Conservation (phyloP, 108 stramenopile species). For the Pinguiococcus pyrenoidosus region DNA sequence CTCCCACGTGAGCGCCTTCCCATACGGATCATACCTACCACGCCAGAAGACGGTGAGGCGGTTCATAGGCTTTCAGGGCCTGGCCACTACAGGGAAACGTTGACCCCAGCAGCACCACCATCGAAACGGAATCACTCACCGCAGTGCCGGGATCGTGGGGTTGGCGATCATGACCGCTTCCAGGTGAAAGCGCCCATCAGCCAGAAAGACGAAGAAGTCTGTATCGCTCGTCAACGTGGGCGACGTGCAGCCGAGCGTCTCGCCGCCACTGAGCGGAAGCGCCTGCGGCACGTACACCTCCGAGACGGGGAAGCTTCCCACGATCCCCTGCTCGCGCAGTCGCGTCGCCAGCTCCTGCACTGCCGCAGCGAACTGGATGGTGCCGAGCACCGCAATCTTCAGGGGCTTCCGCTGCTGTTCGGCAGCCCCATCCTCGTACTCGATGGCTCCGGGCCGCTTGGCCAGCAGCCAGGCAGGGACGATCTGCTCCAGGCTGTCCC, state of each 20-base stretch:
- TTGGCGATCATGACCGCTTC: constrained; percentile 93
- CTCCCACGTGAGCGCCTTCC: constrained; percentile 74
- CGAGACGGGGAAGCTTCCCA: constrained; percentile 21
- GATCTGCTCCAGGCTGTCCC: background rate
- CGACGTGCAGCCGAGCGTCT: constrained; percentile 94
- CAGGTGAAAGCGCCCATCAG: constrained; percentile 96
- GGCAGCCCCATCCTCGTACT: constrained; percentile 7
- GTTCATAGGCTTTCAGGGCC: no score
- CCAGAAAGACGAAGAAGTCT: constrained; percentile 73
- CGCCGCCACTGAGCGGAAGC: constrained; percentile 42
- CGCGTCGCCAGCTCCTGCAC: constrained; percentile 47
- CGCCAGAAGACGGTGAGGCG: no score
- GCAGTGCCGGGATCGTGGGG: constrained; percentile 61
- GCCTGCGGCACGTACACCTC: constrained; percentile 35
- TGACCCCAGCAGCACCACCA: no score
- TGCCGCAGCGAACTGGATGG: constrained; percentile 75
- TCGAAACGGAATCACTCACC: no score
- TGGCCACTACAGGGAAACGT: no score
- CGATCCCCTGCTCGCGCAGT: constrained; percentile 19
- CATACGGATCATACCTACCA: constrained; percentile 96
- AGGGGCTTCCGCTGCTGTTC: background rate
- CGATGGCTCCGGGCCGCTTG: background rate
- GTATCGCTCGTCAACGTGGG: constrained; percentile 48
- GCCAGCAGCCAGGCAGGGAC: background rate
- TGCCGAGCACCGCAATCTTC: constrained; percentile 46